Evolutionary conservation across 208 protist species (phyloP).

Genomic region (Borovskyia barvae): DNA sequence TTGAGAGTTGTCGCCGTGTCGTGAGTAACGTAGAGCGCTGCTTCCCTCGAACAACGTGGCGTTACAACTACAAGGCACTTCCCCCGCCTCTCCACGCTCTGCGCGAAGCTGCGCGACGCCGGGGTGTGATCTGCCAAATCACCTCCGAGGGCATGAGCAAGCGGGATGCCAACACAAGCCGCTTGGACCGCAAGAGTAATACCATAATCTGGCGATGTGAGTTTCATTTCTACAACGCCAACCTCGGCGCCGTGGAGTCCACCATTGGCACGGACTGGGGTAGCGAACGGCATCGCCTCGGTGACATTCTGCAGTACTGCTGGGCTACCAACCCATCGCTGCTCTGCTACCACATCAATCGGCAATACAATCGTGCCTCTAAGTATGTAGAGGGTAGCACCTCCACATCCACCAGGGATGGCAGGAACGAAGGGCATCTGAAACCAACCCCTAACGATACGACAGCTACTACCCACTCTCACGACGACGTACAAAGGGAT

Average conservation of each 20-base stretch:
- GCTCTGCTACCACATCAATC: slow-evolving; percentile 77
- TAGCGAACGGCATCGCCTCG: slow-evolving; percentile 71
- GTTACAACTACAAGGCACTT: slow-evolving; percentile 66
- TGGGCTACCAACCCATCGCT: slow-evolving; percentile 78
- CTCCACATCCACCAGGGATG: no score
- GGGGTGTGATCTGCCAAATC: slow-evolving; percentile 88
- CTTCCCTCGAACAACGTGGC: slow-evolving; percentile 41
- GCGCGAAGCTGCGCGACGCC: slow-evolving; percentile 66
- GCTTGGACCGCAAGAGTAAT: slow-evolving; percentile 63
- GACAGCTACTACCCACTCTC: no score
- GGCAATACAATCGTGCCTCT: slow-evolving; percentile 72
- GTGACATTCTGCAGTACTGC: slow-evolving; percentile 65
- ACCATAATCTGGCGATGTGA: slow-evolving; percentile 83
- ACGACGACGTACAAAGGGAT: no score
- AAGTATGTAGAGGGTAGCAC: slow-evolving; percentile 32
- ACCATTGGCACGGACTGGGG: slow-evolving; percentile 73
- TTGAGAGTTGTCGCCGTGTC: slow-evolving; percentile 70
- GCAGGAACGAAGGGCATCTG: background rate
- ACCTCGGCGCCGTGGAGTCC: background rate
- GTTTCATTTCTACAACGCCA: slow-evolving; percentile 55
- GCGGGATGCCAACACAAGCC: slow-evolving; percentile 77
- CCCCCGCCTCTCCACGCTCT: slow-evolving; percentile 71
- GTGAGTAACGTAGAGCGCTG: slow-evolving; percentile 66
- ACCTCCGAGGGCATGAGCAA: slow-evolving; percentile 85
- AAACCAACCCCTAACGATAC: no score